Evolutionary conservation across 2,329 filamentous ascomycete species (phyloP).

Genomic region (Hymenoscyphus repandus): DNA sequence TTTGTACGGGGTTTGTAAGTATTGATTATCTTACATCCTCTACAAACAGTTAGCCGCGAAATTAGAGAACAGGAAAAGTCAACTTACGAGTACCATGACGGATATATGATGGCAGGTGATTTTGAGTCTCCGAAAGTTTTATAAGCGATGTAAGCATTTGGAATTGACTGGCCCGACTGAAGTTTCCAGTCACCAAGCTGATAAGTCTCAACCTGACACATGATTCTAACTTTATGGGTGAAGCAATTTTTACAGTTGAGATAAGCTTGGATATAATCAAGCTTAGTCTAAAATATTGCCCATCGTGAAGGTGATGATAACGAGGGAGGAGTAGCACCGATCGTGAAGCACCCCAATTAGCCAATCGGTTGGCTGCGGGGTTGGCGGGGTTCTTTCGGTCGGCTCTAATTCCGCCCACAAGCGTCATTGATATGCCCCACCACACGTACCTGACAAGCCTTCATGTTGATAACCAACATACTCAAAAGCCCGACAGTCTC

Average conservation of each 20-base stretch:
- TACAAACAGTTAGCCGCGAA: background rate
- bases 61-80: background rate
- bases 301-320: background rate
- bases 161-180: conserved; percentile 56
- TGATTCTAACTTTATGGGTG: background rate
- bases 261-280: too few relatives aligned
- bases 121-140: conserved; percentile 65
- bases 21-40: conserved; percentile 39
- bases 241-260: background rate
- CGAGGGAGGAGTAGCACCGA: background rate
- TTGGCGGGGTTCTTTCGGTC: background rate
- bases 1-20: background rate
- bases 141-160: conserved; percentile 66
- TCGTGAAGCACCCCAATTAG: background rate
- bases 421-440: too few relatives aligned
- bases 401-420: too few relatives aligned
- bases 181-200: conserved; percentile 46
- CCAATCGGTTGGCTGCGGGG: background rate
- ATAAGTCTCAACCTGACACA: background rate
- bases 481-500: too few relatives aligned
- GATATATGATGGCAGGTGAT: conserved; percentile 66
- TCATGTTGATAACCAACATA: too few relatives aligned
- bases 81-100: conserved; percentile 61
- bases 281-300: too few relatives aligned
- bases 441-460: too few relatives aligned